phyloP scores from a whole-genome alignment of 768 basidiomycete species.

The Leccinellum luteum region DNA sequence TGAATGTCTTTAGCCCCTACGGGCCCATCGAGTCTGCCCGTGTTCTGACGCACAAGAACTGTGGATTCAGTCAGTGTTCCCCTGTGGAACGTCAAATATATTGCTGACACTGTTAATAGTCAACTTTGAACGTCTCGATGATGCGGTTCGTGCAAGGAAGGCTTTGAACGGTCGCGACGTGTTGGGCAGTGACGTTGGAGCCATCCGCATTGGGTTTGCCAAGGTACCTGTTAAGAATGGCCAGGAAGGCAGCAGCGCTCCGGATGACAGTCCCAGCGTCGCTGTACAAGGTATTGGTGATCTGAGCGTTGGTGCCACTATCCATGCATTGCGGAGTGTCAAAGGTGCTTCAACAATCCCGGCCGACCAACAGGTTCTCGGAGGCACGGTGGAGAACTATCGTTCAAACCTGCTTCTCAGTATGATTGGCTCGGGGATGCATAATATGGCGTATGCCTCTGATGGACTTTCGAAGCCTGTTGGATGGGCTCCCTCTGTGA shows the following conservation, averaged over 20 bases:
- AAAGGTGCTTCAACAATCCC: conserved; percentile 93
- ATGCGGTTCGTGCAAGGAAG: conserved; percentile 93
- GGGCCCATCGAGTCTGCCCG: conserved; percentile 97
- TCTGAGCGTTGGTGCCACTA: conserved; percentile 82
- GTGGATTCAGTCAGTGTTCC: conserved; percentile 72
- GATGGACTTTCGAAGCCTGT: conserved; percentile 61
- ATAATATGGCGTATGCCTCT: conserved; percentile 50
- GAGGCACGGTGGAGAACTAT: conserved; percentile 92
- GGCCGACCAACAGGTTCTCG: conserved; percentile 89
- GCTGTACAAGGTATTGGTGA: conserved; percentile 82
- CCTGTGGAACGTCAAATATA: background rate
- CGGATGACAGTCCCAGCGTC: conserved; percentile 62
- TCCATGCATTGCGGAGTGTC: conserved; percentile 81
- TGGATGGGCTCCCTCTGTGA: conserved; percentile 72
- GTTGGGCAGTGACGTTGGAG: conserved; percentile 93
- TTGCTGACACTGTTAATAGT: conserved; percentile 42
- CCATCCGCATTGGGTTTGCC: conserved; percentile 95
- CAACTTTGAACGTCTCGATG: conserved; percentile 96
- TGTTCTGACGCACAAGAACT: conserved; percentile 96
- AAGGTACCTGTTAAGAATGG: conserved; percentile 92
- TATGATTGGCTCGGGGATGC: conserved; percentile 78
- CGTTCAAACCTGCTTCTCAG: conserved; percentile 87
- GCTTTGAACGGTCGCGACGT: conserved; percentile 95
- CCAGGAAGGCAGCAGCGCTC: conserved; percentile 54
- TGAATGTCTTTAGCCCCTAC: conserved; percentile 96